Evolutionary conservation across 805 yeast genomes (phyloP).

Genomic region (Teunomyces stri): DNA sequence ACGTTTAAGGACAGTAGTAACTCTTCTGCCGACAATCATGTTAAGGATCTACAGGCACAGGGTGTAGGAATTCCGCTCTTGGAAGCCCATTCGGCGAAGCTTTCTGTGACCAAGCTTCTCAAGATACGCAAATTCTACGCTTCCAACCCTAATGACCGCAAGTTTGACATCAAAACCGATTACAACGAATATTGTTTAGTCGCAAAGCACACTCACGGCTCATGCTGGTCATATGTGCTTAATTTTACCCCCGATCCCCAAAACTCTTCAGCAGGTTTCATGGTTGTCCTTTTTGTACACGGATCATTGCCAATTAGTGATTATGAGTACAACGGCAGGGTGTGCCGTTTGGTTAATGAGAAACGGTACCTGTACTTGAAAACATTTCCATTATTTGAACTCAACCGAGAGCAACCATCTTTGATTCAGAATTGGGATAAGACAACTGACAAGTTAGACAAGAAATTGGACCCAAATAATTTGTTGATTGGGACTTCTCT

Average conservation of each 20-base stretch:
- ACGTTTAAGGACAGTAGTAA: not conserved
- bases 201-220: not conserved
- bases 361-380: not conserved
- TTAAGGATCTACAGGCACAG: not conserved
- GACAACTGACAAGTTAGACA: constrained; percentile 1
- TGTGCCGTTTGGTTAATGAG: constrained; percentile 8
- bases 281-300: constrained; percentile 7
- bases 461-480: not conserved
- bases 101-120: not conserved
- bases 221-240: not conserved
- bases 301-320: constrained; percentile 8
- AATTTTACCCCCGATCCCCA: not conserved
- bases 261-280: not conserved
- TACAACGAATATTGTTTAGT: not conserved
- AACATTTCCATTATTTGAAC: not conserved
- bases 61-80: not conserved
- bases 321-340: constrained; percentile 6
- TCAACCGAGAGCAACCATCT: constrained; percentile 1
- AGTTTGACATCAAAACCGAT: not conserved
- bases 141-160: not conserved
- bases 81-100: not conserved
- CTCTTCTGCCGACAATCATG: not conserved
- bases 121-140: not conserved
- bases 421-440: constrained; percentile 9
- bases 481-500: not conserved